Conservation (phyloP, 2,329 filamentous ascomycete species). For the Magnaporthales sp. region DNA sequence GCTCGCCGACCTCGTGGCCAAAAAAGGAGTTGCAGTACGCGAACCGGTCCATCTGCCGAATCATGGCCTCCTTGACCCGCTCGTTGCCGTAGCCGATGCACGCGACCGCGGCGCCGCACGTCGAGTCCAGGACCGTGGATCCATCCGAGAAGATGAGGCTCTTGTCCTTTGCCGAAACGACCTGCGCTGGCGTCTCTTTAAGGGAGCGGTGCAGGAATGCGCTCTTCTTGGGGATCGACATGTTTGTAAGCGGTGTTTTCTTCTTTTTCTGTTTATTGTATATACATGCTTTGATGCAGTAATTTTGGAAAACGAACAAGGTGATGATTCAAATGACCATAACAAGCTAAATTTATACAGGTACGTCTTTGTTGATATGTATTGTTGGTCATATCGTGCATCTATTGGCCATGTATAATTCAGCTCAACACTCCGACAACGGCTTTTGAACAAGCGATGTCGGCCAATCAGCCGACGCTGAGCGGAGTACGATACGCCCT, state of each 20-base stretch:
- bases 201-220: neutral
- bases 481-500: neutral
- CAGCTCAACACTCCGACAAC: neutral
- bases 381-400: neutral
- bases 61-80: slow-evolving; percentile 30
- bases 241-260: neutral
- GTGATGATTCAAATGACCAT: neutral
- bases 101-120: slow-evolving; percentile 35
- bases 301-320: neutral
- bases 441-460: neutral
- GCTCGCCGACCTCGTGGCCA: slow-evolving; percentile 28
- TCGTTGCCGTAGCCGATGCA: slow-evolving; percentile 36
- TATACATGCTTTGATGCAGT: neutral
- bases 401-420: neutral
- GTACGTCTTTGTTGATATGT: neutral
- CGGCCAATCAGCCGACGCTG: neutral
- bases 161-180: slow-evolving; percentile 17
- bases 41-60: slow-evolving; percentile 28
- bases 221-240: neutral
- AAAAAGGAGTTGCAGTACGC: slow-evolving; percentile 36
- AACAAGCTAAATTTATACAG: neutral
- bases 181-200: neutral
- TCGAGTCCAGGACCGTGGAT: slow-evolving; percentile 32
- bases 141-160: slow-evolving; percentile 31
- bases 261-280: neutral